Evolutionary conservation across 2,329 filamentous ascomycete species (phyloP), one percentile per base, ranked within the genome.

Genomic region (Lachnellula arida): DNA sequence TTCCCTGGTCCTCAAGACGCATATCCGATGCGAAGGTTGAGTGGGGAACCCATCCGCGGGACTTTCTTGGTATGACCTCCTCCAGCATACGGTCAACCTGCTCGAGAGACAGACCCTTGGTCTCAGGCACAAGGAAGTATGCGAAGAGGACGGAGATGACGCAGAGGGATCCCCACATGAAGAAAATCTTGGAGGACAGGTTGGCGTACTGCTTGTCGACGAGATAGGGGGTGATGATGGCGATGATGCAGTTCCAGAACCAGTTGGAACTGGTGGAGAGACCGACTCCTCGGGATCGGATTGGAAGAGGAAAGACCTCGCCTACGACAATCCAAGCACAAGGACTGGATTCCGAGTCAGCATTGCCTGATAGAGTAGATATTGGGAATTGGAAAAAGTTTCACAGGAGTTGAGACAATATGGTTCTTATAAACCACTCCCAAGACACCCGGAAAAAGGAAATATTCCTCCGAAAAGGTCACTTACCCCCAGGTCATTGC

Each of bases 201-300:
- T 92, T 88, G 65, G 86, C 87, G 62, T 73, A 61, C 85, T 85
- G 49, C 86, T 85, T 0, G 76, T 89, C 84, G 66, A 91, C 87
- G 53, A 93, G 81, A 72, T 92, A 91, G 0, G 88, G 88, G 0
- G 89, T 93, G 5, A 82, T 76, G 70, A 88, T 90, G 52, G 87
- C 87, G 61, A 93, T 90, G 42, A 85, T 86, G 80, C 84, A 90
- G 77, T 89, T 94, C 66, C 90, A 94, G 60, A 94, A 81, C 90
- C 90, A 95, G 82, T 95, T 95, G 70, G 86, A 91, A 58, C 91
- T 88, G 8, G 91, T 95, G 42, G 90, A 92, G 46, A 96, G 81
- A 66, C 82, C 90, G 58, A 96, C 90, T 76, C 91, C 91, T 64
- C 89, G 88, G 42, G 91, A 88, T 68, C 91, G 88, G 74, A 96